These are phyloP conservation scores for Globisporangium rhizosaccharum DNA, from an alignment of 352 stramenopile genomes.

Conservation along the genomic window DNA sequence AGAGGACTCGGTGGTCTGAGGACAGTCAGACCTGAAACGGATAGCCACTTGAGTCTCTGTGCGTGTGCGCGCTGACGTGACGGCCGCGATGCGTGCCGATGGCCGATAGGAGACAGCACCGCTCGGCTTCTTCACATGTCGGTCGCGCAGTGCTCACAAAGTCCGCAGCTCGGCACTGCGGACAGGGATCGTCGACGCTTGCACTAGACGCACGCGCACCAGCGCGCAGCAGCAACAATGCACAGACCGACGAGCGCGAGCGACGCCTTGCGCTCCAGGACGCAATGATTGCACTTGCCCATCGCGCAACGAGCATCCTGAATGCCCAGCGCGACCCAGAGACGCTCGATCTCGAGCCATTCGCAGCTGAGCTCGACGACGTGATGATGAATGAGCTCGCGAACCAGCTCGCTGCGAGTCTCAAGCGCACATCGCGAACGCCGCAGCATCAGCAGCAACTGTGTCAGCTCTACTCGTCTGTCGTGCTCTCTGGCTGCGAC, in stretches of 20 bases:
- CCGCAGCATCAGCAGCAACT: constrained; percentile 7
- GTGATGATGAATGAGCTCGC: constrained; percentile 56
- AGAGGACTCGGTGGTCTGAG: background rate
- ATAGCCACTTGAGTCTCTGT: too few relatives aligned
- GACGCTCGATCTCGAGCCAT: constrained; percentile 47
- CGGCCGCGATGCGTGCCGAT: background rate
- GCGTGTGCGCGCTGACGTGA: too few relatives aligned
- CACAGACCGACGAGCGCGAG: constrained; percentile 25
- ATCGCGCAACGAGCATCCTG: constrained; percentile 47
- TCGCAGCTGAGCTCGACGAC: constrained; percentile 42
- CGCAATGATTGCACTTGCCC: constrained; percentile 26
- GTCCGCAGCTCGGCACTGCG: background rate
- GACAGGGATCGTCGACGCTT: background rate
- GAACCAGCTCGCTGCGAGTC: constrained; percentile 41
- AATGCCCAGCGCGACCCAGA: constrained; percentile 43
- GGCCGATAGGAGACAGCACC: background rate
- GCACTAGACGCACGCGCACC: background rate
- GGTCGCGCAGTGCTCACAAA: constrained; percentile 6
- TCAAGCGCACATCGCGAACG: constrained; percentile 3
- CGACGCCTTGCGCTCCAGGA: constrained; percentile 33
- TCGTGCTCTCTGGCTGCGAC: constrained; percentile 53
- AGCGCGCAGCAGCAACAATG: constrained; percentile 27
- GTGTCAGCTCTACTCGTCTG: constrained; percentile 25
- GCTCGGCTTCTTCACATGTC: background rate
- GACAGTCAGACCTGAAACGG: too few relatives aligned